Evolutionary conservation across 169 alveolate species (phyloP).

Genomic region (Plasmodium cynomolgi): DNA sequence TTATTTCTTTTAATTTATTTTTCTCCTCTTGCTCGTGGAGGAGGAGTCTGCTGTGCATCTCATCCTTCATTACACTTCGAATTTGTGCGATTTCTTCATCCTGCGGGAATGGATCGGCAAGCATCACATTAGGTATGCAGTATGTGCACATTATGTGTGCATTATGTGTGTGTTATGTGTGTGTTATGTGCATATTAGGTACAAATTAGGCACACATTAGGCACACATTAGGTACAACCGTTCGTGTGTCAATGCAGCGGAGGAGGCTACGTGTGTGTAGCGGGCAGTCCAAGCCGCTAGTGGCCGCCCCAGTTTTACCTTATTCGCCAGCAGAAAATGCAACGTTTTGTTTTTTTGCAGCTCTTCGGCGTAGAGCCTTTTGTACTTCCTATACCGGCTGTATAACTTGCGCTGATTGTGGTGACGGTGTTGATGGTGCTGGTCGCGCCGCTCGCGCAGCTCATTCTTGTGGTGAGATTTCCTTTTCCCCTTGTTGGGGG

Average conservation of each 20-base stretch:
- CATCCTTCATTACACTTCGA: background rate
- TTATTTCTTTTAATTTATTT: slow-evolving; percentile 21
- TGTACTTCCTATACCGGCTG: background rate
- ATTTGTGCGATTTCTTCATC: slow-evolving; percentile 55
- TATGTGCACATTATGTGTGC: too few species aligned
- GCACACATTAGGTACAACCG: background rate
- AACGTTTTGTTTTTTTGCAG: slow-evolving; percentile 59
- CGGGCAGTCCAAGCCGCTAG: background rate
- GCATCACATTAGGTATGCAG: background rate
- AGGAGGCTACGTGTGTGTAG: background rate
- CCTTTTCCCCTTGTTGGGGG: background rate
- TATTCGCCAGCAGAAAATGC: slow-evolving; percentile 46
- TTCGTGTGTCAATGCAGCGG: background rate
- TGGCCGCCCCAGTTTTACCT: slow-evolving; percentile 25
- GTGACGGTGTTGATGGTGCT: background rate
- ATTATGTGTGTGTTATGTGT: too few species aligned
- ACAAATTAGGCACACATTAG: background rate
- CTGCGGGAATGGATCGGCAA: background rate
- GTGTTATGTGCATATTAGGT: too few species aligned
- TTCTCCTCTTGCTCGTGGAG: slow-evolving; percentile 26
- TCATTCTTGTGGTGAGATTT: background rate
- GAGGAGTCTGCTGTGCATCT: background rate
- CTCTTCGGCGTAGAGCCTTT: slow-evolving; percentile 29
- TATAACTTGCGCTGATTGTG: background rate
- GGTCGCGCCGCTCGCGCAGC: background rate